Percentiles rank a stretch among this genome's conserved stretches.
Conservation (phyloP, 148 eudicot genomes). For the Diospyros kaki region DNA sequence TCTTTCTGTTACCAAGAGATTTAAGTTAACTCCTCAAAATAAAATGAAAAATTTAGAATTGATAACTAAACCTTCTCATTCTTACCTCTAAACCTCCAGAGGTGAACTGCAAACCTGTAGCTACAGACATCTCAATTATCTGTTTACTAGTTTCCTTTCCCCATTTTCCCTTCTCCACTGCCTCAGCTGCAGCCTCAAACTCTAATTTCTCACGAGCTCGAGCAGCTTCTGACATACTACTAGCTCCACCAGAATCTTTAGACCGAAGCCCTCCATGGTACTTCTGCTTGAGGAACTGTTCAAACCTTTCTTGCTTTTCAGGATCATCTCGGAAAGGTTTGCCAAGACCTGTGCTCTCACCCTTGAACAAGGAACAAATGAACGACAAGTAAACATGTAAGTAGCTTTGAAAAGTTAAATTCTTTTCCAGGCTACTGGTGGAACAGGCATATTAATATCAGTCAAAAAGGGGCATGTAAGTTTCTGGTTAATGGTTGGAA, state of each 20-base stretch:
- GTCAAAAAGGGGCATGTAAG: too few species aligned
- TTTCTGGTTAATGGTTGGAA: background rate
- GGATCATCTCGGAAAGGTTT: conserved; percentile 83
- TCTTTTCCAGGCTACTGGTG: background rate
- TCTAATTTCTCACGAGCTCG: conserved; percentile 97
- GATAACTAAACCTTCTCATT: conserved; percentile 5
- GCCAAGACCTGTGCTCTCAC: conserved; percentile 42
- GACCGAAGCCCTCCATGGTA: conserved; percentile 90
- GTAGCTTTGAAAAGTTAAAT: background rate
- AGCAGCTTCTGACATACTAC: conserved; percentile 77
- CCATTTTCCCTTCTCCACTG: conserved; percentile 51
- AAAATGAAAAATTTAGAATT: background rate
- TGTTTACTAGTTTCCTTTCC: conserved; percentile 53
- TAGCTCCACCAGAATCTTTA: conserved; percentile 63
- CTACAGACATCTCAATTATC: conserved; percentile 39
- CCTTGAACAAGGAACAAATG: conserved; percentile 28
- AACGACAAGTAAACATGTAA: background rate
- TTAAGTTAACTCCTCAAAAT: conserved; percentile 8
- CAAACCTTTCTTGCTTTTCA: conserved; percentile 86
- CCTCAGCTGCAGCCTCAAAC: conserved; percentile 90
- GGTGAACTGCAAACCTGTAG: conserved; percentile 68
- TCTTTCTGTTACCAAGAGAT: conserved; percentile 32
- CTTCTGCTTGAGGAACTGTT: conserved; percentile 84
- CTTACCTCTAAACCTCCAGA: conserved; percentile 65
- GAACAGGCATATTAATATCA: too few species aligned